phyloP scores from a whole-genome alignment of 345 rosid species.

The Corchorus olitorius region DNA sequence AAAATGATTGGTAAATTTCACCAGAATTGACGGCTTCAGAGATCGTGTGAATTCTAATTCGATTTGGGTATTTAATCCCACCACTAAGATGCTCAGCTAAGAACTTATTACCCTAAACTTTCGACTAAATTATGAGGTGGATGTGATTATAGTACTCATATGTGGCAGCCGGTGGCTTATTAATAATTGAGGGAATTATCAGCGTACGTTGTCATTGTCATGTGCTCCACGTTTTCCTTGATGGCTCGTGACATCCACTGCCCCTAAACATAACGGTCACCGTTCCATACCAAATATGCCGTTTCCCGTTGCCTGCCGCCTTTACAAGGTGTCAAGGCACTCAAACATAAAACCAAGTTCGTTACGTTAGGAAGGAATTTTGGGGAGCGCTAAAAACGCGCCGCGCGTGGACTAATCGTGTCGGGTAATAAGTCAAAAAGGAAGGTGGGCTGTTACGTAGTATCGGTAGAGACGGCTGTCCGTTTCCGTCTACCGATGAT shows the following conservation, averaged over 20 bases:
- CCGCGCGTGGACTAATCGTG: not conserved
- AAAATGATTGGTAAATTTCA: no score
- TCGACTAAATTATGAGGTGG: not conserved
- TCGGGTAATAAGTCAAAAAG: not conserved
- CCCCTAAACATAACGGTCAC: not conserved
- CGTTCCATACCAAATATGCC: not conserved
- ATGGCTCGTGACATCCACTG: not conserved
- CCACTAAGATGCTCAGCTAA: no score
- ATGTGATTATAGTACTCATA: not conserved
- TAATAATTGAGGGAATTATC: not conserved
- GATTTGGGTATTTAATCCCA: no score
- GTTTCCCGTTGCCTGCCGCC: no score
- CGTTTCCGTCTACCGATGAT: not conserved
- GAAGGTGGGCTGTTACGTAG: not conserved
- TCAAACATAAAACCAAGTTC: not conserved
- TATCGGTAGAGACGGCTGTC: not conserved
- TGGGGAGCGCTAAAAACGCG: not conserved
- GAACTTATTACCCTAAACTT: no score
- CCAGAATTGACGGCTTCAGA: no score
- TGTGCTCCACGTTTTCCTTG: not conserved
- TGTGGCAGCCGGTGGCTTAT: not conserved
- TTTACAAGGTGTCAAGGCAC: no score
- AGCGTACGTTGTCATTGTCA: not conserved
- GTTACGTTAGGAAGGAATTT: conserved; percentile 6
- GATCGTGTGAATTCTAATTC: no score